These are phyloP conservation scores for Camellia lanceoleosa DNA, from an alignment of 148 eudicot genomes.

Conservation along the genomic window DNA sequence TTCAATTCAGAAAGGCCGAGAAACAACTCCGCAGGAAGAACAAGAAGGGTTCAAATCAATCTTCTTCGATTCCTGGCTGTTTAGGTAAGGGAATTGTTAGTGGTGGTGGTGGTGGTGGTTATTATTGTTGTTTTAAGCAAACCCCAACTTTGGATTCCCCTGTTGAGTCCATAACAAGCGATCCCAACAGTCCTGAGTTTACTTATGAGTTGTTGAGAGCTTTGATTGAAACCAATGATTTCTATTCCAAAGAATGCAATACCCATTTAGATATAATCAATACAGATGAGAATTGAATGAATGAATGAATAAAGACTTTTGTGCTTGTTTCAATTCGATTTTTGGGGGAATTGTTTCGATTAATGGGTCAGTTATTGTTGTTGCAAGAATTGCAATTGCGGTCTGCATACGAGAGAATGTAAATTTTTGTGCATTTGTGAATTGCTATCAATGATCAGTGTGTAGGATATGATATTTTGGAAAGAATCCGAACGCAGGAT, in stretches of 20 bases:
- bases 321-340: too few relatives aligned
- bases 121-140: constrained; percentile 41
- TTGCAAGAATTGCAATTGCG: too few relatives aligned
- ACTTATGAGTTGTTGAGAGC: constrained; percentile 38
- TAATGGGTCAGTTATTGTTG: too few relatives aligned
- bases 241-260: constrained; percentile 69
- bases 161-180: constrained; percentile 32
- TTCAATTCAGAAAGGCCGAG: constrained; percentile 32
- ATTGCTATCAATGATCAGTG: too few relatives aligned
- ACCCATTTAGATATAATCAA: constrained; percentile 44
- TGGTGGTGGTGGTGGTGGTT: constrained; percentile 22
- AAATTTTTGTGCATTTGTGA: too few relatives aligned
- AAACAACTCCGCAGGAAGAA: constrained; percentile 20
- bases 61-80: too few relatives aligned
- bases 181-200: constrained; percentile 35
- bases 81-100: too few relatives aligned
- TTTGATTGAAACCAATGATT: constrained; percentile 78
- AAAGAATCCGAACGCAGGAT: too few relatives aligned
- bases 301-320: background rate
- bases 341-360: too few relatives aligned
- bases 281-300: background rate
- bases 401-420: too few relatives aligned
- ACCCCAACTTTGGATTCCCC: constrained; percentile 36
- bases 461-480: too few relatives aligned
- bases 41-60: background rate